Percentiles rank a stretch among this genome's conserved stretches.
Evolutionary conservation across 352 stramenopile species (phyloP).

Genomic region (Pythium volutum): DNA sequence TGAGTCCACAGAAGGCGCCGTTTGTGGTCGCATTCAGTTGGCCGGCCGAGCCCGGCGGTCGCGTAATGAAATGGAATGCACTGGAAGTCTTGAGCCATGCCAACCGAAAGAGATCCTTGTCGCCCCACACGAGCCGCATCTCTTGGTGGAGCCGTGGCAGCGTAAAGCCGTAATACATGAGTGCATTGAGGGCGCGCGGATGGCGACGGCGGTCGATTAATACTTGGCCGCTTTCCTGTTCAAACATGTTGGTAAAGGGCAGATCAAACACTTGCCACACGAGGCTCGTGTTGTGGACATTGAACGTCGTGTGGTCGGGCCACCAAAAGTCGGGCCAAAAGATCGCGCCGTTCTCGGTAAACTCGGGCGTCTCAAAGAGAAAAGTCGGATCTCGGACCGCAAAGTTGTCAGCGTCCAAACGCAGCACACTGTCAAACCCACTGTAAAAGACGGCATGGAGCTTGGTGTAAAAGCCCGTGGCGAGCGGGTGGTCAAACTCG

Average conservation of each 20-base stretch:
- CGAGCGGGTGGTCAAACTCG: constrained; percentile 54
- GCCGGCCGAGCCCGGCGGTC: constrained; percentile 44
- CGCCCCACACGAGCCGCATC: constrained; percentile 57
- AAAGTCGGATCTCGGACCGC: constrained; percentile 58
- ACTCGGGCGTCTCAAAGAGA: constrained; percentile 56
- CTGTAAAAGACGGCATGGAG: constrained; percentile 74
- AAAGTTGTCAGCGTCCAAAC: constrained; percentile 79
- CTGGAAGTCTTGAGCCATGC: constrained; percentile 65
- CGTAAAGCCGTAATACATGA: constrained; percentile 66
- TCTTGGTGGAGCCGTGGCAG: constrained; percentile 42
- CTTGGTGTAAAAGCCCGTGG: constrained; percentile 69
- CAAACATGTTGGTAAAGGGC: constrained; percentile 59
- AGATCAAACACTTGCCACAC: constrained; percentile 68
- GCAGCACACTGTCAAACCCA: constrained; percentile 64
- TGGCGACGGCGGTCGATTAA: constrained; percentile 52
- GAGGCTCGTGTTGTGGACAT: constrained; percentile 59
- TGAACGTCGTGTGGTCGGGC: constrained; percentile 67
- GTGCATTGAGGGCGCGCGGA: constrained; percentile 42
- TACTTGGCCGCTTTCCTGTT: constrained; percentile 77
- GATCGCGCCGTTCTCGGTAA: constrained; percentile 38
- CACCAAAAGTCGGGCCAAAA: constrained; percentile 86
- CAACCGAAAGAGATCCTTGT: constrained; percentile 81
- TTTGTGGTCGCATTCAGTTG: constrained; percentile 37
- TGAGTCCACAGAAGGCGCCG: constrained; percentile 62
- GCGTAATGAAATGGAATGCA: constrained; percentile 60